phyloP scores from a whole-genome alignment of 768 basidiomycete genomes.

The Grammothele lineata region DNA sequence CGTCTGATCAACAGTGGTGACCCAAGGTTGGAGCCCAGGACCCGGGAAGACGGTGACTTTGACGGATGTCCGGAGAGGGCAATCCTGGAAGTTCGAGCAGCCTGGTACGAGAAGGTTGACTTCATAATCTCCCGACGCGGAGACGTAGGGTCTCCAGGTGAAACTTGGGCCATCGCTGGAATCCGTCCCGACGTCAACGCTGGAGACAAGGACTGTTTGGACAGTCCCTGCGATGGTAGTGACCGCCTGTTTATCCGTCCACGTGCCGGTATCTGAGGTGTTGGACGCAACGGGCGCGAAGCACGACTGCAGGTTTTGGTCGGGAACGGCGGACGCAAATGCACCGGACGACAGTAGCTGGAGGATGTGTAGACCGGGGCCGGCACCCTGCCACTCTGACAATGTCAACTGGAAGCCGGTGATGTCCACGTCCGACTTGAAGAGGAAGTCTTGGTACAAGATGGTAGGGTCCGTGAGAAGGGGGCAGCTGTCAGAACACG shows the following conservation, averaged over 20 bases:
- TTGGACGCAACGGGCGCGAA: slow-evolving; percentile 75
- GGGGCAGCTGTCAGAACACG: slow-evolving; percentile 78
- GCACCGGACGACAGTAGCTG: slow-evolving; percentile 92
- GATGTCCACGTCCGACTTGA: slow-evolving; percentile 53
- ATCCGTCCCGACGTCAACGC: slow-evolving; percentile 59
- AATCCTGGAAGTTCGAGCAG: slow-evolving; percentile 78
- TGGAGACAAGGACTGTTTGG: slow-evolving; percentile 68
- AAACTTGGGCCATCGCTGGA: slow-evolving; percentile 65
- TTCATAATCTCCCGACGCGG: slow-evolving; percentile 80
- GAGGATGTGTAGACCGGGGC: slow-evolving; percentile 84
- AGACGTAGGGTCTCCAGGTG: slow-evolving; percentile 92
- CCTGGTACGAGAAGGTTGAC: slow-evolving; percentile 86
- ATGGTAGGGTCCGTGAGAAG: slow-evolving; percentile 72
- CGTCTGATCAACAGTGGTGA: slow-evolving; percentile 71
- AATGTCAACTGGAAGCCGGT: slow-evolving; percentile 89
- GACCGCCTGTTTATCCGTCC: slow-evolving; percentile 58
- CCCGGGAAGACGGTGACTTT: slow-evolving; percentile 81
- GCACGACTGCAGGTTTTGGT: slow-evolving; percentile 64
- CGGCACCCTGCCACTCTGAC: slow-evolving; percentile 66
- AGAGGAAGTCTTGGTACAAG: slow-evolving; percentile 92
- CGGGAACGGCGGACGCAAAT: slow-evolving; percentile 69
- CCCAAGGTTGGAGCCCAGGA: slow-evolving; percentile 54
- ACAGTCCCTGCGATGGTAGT: slow-evolving; percentile 80
- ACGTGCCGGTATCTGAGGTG: slow-evolving; percentile 60
- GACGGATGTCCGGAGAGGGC: slow-evolving; percentile 74